Conservation (phyloP, 805 yeast species). For the Starmerella asiatica region DNA sequence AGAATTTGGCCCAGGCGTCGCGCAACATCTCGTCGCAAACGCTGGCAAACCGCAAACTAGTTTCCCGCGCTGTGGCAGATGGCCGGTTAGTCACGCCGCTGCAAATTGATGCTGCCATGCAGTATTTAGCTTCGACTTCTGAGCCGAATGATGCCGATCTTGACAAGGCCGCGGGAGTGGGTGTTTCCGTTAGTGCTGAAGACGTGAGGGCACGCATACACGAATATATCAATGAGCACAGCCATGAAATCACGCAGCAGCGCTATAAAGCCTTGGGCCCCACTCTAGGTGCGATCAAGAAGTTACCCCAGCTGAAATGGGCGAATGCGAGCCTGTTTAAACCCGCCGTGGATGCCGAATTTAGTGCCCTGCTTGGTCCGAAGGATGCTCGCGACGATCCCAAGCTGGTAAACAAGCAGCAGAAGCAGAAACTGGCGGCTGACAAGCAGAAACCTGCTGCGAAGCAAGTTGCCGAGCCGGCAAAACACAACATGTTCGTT, state of each 20-base stretch:
- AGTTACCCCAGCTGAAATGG: conserved; percentile 70
- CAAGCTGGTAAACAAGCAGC: conserved; percentile 24
- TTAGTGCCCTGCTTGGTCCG: conserved; percentile 71
- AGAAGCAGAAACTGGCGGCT: conserved; percentile 16
- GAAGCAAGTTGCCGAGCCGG: conserved; percentile 30
- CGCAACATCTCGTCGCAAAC: conserved; percentile 35
- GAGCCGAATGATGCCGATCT: conserved; percentile 38
- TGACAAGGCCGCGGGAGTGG: conserved; percentile 59
- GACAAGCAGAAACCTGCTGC: conserved; percentile 1
- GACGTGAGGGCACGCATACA: conserved; percentile 48
- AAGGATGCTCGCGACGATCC: conserved; percentile 83
- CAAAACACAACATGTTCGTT: conserved; percentile 47
- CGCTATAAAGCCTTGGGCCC: conserved; percentile 72
- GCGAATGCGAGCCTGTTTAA: conserved; percentile 80
- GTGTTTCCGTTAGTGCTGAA: conserved; percentile 53
- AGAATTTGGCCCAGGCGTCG: conserved; percentile 59
- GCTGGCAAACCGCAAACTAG: conserved; percentile 33
- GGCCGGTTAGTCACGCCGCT: conserved; percentile 51
- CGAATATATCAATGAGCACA: conserved; percentile 46
- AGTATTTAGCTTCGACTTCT: conserved; percentile 45
- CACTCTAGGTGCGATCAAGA: conserved; percentile 63
- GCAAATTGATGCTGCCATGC: conserved; percentile 65
- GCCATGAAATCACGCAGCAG: conserved; percentile 47
- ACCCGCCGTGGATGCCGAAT: conserved; percentile 67
- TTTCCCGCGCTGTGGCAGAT: conserved; percentile 49